Base-by-base conservation (phyloP, 1,139 yeast genomes). In the Trichomonascaceae sp. region DNA sequence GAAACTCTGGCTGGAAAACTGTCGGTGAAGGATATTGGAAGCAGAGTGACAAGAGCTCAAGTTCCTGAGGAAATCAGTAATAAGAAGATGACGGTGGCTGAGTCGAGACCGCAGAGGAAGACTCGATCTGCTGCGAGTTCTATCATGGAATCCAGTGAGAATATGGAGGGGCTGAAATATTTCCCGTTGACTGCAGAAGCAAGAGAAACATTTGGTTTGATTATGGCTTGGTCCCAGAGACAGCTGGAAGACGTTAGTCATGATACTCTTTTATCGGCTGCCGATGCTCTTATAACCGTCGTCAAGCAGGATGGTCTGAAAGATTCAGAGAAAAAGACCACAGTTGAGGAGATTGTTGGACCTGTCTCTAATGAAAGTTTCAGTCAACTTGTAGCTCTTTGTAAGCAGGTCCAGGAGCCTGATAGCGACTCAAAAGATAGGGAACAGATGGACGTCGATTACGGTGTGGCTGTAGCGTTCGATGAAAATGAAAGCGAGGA, bases 1-100 rank as follows among this genome's bases (percentile, higher is more conserved):
- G 80, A 80, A 52, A 83, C 95, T 0, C 72, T 89, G 64, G 79
- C 76, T 6, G 96, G 96, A 1, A 81, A 77, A 55, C 75, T 89
- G 20, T 71, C 82, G 2, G 72, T 79, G 52, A 74, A 75, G 45
- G 95, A 88, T 55, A 81, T 89, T 85, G 96, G 97, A 0, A 65
- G 80, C 3, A 68, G 80, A 45, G 77, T 72, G 3, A 55, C 44
- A 45, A 47, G 39, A 10, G 43, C 38, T 12, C 47, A 49, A 41
- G 38, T 38, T 8, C 46, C 54, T 3, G 36, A 24, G 39, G 43
- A 32, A 13, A 22, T 38, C 53, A 46, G 39, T 27, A 45, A 47
- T 43, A 54, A 53, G 32, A 43, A 43, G 18, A 18, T 47, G 22
- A 47, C 43, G 17, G 27, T 47, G 8, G 43, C 47, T n/a, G 43